Base-by-base conservation (phyloP, 2,329 filamentous ascomycete genomes). In the Tolypocladium capitatum region DNA sequence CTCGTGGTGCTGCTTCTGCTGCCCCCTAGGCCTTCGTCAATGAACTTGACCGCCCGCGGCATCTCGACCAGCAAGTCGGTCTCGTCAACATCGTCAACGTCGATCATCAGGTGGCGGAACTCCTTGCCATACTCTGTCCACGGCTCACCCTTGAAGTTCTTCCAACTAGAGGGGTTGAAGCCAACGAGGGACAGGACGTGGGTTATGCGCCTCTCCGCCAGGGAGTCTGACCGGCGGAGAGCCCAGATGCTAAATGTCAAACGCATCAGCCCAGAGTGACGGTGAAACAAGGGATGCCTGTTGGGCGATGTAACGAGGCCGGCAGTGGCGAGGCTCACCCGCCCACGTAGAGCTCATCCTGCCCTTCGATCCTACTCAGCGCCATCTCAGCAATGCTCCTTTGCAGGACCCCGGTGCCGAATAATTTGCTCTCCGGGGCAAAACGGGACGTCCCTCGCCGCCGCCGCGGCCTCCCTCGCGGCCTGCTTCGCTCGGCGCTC, bases 21-120 rank as follows among this genome's bases (percentile, higher is more conserved):
- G 14, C 38, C 31, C n/a, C 24, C 3, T 4, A 48, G 70, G 1
- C 81, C 91, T 38, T 80, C 70, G 56, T 91, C 80, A 56, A 97
- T 95, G 66, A 95, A 98, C 43, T 74, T 75, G 57, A 92, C 86
- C 48, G 84, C 84, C 46, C 72, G 72, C 7, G 89, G 80, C 51
- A 97, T 83, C 64, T 94, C 81, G 52, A 85, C 77, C 18, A 97
- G 69, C 46, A 97, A 67, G 65, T 98, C 87, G 56, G 90, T 83
- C 59, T 96, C 88, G 20, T 91, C 86, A 46, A 90, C 79, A 69
- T 98, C 92, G 64, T 97, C 86, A 40, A 96, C 80, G 54, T 94
- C 84, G 53, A 97, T 84, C 51, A 81, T 75, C 56, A 87, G 74
- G 63, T 94, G 88, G 53, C 81, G 69, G 62, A 81, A 88, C 38